A percentile compares a stretch with the other conserved stretches of the same genome.
Evolutionary conservation across 306 rosid species (phyloP).

Genomic region (Acmispon strigosus): DNA sequence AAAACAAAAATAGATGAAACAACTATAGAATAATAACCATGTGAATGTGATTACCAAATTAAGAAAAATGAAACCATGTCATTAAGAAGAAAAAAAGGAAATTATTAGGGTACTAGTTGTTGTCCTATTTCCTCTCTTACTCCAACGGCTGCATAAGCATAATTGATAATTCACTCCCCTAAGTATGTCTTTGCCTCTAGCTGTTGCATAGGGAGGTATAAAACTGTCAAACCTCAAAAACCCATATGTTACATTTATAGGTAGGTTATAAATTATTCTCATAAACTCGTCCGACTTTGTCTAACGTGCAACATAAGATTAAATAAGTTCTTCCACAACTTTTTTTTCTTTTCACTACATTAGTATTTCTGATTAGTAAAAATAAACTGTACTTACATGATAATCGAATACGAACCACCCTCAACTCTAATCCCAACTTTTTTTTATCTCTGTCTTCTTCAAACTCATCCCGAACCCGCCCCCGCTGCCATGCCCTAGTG

Average conservation of each 20-base stretch:
- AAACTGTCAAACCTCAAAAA: slow-evolving; percentile 71
- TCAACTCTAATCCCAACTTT: no score
- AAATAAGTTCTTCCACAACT: no score
- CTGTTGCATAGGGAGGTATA: slow-evolving; percentile 56
- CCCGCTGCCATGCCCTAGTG: no score
- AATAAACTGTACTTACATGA: no score
- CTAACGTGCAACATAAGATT: no score
- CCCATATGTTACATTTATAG: slow-evolving; percentile 42
- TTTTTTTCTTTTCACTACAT: no score
- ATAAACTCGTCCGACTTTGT: no score
- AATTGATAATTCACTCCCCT: slow-evolving; percentile 84
- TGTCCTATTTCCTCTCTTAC: slow-evolving; percentile 92
- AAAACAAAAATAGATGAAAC: background rate
- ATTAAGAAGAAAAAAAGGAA: background rate
- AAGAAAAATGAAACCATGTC: background rate
- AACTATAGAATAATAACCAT: background rate
- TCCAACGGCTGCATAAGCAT: slow-evolving; percentile 98
- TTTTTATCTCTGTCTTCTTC: no score
- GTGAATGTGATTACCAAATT: background rate
- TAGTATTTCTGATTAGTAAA: no score
- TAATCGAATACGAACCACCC: no score
- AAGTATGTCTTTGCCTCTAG: slow-evolving; percentile 58
- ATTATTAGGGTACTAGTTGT: slow-evolving; percentile 48
- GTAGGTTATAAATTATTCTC: no score
- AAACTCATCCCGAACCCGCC: no score